Evolutionary conservation across 1,284 basidiomycete species (phyloP).

Genomic region (Coriolopsis trogii): DNA sequence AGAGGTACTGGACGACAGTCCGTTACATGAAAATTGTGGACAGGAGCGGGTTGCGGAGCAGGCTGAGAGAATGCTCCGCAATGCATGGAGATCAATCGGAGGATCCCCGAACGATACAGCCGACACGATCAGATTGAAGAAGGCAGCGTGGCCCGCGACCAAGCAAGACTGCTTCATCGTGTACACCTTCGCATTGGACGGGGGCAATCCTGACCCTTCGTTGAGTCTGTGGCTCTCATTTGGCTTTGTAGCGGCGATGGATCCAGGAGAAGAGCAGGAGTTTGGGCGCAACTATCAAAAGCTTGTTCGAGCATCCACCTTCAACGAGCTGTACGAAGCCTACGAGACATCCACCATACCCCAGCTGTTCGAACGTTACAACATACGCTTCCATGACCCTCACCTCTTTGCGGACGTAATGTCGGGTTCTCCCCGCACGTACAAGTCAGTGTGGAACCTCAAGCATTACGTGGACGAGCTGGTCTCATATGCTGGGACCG

Average conservation of each 20-base stretch:
- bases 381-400: neutral
- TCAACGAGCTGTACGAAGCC: slow-evolving; percentile 37
- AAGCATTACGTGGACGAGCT: slow-evolving; percentile 35
- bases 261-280: slow-evolving; percentile 20
- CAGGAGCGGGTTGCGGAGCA: neutral
- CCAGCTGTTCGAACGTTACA: slow-evolving; percentile 19
- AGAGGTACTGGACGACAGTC: slow-evolving; percentile 30
- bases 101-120: too few relatives aligned
- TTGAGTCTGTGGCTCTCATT: slow-evolving; percentile 26
- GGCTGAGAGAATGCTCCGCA: neutral
- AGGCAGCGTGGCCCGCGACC: slow-evolving; percentile 5
- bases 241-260: slow-evolving; percentile 35
- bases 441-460: slow-evolving; percentile 44
- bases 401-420: slow-evolving; percentile 34
- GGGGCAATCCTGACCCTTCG: slow-evolving; percentile 22
- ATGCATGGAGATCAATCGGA: too few relatives aligned
- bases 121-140: slow-evolving; percentile 1
- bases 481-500: slow-evolving; percentile 13
- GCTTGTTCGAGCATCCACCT: slow-evolving; percentile 34
- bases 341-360: slow-evolving; percentile 28
- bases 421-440: slow-evolving; percentile 6
- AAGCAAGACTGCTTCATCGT: slow-evolving; percentile 19
- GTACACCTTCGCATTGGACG: slow-evolving; percentile 14
- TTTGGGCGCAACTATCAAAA: slow-evolving; percentile 23
- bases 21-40: neutral